Conservation (phyloP, 441 rosid species). For the Pelargonium myrrhifolium region DNA sequence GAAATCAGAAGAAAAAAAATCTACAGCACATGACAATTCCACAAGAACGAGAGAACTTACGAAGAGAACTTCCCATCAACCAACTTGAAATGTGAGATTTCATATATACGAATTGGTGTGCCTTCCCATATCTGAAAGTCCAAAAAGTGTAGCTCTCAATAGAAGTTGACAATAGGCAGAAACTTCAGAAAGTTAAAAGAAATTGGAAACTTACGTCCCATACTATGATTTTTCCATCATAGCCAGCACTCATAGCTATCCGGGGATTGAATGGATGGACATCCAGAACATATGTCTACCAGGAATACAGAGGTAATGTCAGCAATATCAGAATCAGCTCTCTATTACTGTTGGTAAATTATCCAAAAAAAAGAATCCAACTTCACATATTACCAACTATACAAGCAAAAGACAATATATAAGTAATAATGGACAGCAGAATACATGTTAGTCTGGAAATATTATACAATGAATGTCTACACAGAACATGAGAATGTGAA, state of each 20-base stretch:
- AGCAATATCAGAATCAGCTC: conserved; percentile 17
- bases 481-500: not conserved
- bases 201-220: conserved; percentile 76
- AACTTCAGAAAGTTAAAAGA: conserved; percentile 24
- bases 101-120: conserved; percentile 70
- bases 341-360: not conserved
- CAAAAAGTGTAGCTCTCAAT: conserved; percentile 14
- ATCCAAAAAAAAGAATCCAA: not conserved
- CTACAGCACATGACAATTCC: conserved; percentile 1
- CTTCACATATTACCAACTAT: not conserved
- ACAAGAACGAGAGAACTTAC: conserved; percentile 40
- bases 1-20: conserved; percentile 6
- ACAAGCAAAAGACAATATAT: not conserved
- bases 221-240: conserved; percentile 89
- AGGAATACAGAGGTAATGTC: conserved; percentile 18
- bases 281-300: conserved; percentile 94
- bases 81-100: conserved; percentile 80
- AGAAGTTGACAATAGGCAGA: conserved; percentile 14
- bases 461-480: not conserved
- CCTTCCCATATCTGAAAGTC: conserved; percentile 93
- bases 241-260: conserved; percentile 99
- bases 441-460: too few species aligned
- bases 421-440: not conserved
- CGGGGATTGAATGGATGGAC: conserved; percentile 97
- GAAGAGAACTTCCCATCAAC: conserved; percentile 99